Percentiles rank a stretch among this genome's conserved stretches.
phyloP scores from a whole-genome alignment of 768 basidiomycete species.

The Infundibulicybe gibba region DNA sequence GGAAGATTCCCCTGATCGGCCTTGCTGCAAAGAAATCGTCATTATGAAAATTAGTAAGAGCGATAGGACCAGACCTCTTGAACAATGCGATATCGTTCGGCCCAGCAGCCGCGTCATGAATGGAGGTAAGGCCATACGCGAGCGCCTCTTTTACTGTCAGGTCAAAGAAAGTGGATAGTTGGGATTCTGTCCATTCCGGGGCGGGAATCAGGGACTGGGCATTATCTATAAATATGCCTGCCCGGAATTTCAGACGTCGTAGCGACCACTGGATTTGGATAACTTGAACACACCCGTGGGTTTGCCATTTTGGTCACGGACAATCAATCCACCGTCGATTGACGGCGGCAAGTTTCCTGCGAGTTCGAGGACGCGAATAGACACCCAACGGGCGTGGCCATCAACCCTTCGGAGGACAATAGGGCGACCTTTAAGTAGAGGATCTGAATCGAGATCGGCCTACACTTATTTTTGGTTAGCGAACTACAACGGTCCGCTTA shows the following conservation, averaged over 20 bases:
- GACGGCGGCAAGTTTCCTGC: slow-evolving; percentile 57
- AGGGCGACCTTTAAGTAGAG: too few species aligned
- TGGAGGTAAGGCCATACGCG: slow-evolving; percentile 75
- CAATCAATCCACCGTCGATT: slow-evolving; percentile 74
- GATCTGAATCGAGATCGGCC: too few species aligned
- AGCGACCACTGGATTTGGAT: background rate
- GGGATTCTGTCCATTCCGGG: too few species aligned
- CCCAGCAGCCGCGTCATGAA: too few species aligned
- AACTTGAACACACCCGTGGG: slow-evolving; percentile 68
- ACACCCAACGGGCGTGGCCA: slow-evolving; percentile 87
- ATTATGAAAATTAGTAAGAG: background rate
- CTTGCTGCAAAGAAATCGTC: slow-evolving; percentile 39
- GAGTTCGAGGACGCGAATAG: slow-evolving; percentile 61
- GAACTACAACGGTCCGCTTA: background rate
- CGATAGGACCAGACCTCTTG: slow-evolving; percentile 44
- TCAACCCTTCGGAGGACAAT: too few species aligned
- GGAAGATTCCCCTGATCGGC: slow-evolving; percentile 69
- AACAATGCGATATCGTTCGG: too few species aligned
- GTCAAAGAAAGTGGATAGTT: too few species aligned
- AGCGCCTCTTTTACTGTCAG: slow-evolving; percentile 65
- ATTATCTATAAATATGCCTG: too few species aligned
- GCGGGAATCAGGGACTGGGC: too few species aligned
- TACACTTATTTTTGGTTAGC: slow-evolving; percentile 17
- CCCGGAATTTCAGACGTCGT: background rate
- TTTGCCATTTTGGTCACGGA: slow-evolving; percentile 54